These are phyloP conservation scores for Dictyostelium capitatum DNA, from an alignment of 78 protist species.

Conservation along the genomic window DNA sequence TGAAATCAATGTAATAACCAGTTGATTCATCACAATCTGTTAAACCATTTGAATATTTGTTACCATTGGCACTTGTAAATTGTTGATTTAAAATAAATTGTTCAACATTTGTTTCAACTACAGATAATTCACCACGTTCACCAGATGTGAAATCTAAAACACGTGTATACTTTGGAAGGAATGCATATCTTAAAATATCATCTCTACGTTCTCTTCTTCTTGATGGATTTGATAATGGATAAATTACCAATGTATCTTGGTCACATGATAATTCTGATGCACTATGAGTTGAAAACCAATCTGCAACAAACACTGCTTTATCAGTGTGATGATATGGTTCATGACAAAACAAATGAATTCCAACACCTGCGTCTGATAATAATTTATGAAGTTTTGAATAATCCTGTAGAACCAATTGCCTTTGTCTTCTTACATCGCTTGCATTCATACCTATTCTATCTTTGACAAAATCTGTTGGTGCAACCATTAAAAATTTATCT, in stretches of 20 bases:
- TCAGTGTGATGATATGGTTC: constrained; percentile 73
- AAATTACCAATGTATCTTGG: constrained; percentile 40
- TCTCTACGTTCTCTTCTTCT: constrained; percentile 63
- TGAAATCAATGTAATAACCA: constrained; percentile 20
- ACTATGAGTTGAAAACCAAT: constrained; percentile 84
- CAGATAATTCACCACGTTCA: constrained; percentile 24
- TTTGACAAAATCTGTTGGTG: constrained; percentile 80
- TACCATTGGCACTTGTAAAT: no score
- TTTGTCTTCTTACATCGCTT: constrained; percentile 17
- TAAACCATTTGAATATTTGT: not conserved
- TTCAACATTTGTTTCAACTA: constrained; percentile 9
- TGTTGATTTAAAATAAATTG: not conserved
- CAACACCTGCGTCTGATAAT: constrained; percentile 18
- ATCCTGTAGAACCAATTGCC: constrained; percentile 58
- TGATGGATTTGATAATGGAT: constrained; percentile 42
- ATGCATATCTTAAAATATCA: constrained; percentile 43
- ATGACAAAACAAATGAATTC: constrained; percentile 66
- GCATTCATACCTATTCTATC: constrained; percentile 61
- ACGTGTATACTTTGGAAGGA: constrained; percentile 32
- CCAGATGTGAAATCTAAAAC: constrained; percentile 54
- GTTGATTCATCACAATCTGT: not conserved
- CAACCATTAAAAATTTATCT: constrained; percentile 56
- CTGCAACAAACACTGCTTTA: constrained; percentile 68
- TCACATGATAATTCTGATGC: constrained; percentile 22
- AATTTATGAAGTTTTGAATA: constrained; percentile 39